phyloP scores from a whole-genome alignment of 2,329 filamentous ascomycete species.

The Xylaria multiplex region DNA sequence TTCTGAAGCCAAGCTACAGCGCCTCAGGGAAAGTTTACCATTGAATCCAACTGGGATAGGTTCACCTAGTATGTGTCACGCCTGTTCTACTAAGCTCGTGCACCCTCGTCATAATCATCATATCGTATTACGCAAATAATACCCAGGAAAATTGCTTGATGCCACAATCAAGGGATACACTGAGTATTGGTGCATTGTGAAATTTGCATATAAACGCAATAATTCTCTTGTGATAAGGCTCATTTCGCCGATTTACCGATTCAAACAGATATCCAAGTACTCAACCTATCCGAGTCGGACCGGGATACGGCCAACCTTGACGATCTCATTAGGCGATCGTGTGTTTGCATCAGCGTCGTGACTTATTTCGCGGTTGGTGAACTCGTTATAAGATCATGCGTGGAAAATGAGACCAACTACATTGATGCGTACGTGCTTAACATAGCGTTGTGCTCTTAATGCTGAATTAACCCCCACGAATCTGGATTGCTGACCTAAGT shows the following conservation, averaged over 20 bases:
- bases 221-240: no score
- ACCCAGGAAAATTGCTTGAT: neutral
- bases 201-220: no score
- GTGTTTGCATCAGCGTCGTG: conserved; percentile 11
- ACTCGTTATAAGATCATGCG: neutral
- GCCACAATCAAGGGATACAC: neutral
- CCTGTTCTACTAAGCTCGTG: no score
- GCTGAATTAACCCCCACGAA: no score
- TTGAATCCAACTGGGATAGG: no score
- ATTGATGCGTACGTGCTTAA: neutral
- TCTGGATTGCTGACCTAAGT: no score
- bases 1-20: neutral
- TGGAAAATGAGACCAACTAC: conserved; percentile 3
- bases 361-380: neutral
- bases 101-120: no score
- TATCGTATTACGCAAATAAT: neutral
- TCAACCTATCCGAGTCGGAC: neutral
- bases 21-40: neutral
- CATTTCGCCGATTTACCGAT: no score
- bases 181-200: no score
- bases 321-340: neutral
- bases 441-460: no score
- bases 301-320: no score
- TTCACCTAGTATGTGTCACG: no score
- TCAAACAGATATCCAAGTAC: conserved; percentile 5